Base-by-base conservation (phyloP, 2,329 filamentous ascomycete genomes). In the Colletotrichum sp. region DNA sequence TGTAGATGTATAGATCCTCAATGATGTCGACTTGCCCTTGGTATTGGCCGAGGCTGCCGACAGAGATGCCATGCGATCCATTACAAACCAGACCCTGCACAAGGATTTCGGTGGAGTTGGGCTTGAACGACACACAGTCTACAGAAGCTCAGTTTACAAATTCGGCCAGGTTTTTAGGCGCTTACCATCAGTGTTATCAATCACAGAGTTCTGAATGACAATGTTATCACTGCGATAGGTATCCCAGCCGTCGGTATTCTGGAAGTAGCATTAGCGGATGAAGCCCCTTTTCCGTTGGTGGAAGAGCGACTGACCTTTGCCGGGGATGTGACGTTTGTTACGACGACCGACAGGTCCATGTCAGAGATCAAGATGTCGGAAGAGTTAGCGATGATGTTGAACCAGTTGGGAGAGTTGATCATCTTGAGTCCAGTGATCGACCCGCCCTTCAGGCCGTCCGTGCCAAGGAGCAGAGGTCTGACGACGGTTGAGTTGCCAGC, bases 41-140 rank as follows among this genome's bases (percentile, higher is more conserved):
- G 80, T 94, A 94, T 82, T 95, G 93, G n/a, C 93, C 93, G 0
- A 95, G 85, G 1, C 92, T 93, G 7, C 93, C 93, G 18, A 94
- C 92, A 8, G 90, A 92, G 78, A 95, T 94, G 43, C 93, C 93
- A 79, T 95, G 93, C 3, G 91, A 94, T 30, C 92, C 92, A 79
- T 93, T 93, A 83, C 93, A 95, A 73, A 86, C 84, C 5, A 95
- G 84, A 75, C 92, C 92, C 80, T 94, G 92, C 6, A 94, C 90
- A 3, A 94, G 82, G 8, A 94, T 90, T 76, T 93, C 88, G 43
- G 92, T 94, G 79, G 89, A 92, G 82, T 94, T 94, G 18, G 93
- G 93, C 83, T 95, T 95, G 88, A 95, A 94, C 0, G 92, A 92
- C 8, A 95, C 91, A 75, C 93, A 95, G 80, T 95, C 63, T 67